Conservation (phyloP, 805 yeast species). For the Teunomyces pallodes region DNA sequence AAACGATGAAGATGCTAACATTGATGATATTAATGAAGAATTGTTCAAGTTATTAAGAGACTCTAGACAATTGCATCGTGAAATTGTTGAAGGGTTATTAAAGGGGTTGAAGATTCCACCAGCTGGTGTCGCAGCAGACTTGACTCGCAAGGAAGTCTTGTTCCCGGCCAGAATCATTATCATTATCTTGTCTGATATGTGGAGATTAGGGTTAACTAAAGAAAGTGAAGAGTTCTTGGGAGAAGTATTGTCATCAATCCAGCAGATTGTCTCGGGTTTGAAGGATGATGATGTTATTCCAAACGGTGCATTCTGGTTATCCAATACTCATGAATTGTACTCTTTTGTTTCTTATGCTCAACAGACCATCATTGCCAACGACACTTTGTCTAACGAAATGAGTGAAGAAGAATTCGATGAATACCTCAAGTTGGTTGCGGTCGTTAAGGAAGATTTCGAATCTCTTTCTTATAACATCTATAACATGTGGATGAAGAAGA, state of each 20-base stretch:
- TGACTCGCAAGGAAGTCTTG: constrained; percentile 84
- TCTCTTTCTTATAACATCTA: constrained; percentile 89
- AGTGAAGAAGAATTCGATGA: constrained; percentile 87
- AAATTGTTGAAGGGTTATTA: constrained; percentile 81
- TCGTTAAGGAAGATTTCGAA: constrained; percentile 92
- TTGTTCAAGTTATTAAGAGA: constrained; percentile 68
- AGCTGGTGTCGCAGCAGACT: constrained; percentile 78
- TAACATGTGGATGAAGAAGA: constrained; percentile 94
- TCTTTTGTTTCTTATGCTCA: constrained; percentile 95
- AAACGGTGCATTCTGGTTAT: constrained; percentile 96
- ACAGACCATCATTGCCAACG: constrained; percentile 83
- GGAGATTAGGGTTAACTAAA: constrained; percentile 92
- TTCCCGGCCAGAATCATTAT: constrained; percentile 96
- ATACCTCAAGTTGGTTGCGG: constrained; percentile 82
- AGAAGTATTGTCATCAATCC: constrained; percentile 82
- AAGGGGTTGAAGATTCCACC: constrained; percentile 83
- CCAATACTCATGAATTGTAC: constrained; percentile 91
- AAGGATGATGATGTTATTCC: constrained; percentile 85
- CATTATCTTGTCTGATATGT: constrained; percentile 91
- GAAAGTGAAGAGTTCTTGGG: constrained; percentile 91
- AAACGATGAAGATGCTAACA: constrained; percentile 48
- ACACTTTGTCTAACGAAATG: constrained; percentile 76
- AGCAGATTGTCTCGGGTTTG: constrained; percentile 72
- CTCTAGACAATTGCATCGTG: constrained; percentile 70
- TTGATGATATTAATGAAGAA: constrained; percentile 74